These are phyloP conservation scores for Hypoxylon subgilvum DNA, from an alignment of 495 filamentous ascomycete species.

Conservation along the genomic window DNA sequence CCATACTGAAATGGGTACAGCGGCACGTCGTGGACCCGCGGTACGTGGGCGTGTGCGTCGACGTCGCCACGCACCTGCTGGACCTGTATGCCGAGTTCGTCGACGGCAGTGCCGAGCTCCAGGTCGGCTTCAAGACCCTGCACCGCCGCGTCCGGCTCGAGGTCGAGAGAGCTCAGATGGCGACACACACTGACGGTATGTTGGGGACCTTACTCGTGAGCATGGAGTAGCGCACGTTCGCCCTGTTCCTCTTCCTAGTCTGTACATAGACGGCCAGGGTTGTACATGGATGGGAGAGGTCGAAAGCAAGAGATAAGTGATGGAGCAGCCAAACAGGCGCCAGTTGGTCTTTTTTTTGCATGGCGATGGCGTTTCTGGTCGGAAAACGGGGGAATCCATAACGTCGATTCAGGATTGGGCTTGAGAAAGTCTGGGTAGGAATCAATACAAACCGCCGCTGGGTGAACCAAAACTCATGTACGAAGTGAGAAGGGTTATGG, in stretches of 20 bases:
- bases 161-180: constrained; percentile 80
- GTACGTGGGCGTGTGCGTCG: constrained; percentile 75
- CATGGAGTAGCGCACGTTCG: constrained; percentile 25
- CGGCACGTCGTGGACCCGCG: constrained; percentile 79
- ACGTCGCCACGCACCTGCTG: constrained; percentile 77
- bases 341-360: constrained; percentile 42
- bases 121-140: constrained; percentile 66
- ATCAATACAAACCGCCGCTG: background rate
- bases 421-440: constrained; percentile 10
- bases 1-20: constrained; percentile 81
- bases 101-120: constrained; percentile 74
- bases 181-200: constrained; percentile 81
- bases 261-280: no score
- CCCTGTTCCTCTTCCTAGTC: no score
- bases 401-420: constrained; percentile 2
- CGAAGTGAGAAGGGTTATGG: background rate
- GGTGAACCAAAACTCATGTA: background rate
- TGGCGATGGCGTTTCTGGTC: constrained; percentile 51
- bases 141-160: constrained; percentile 72
- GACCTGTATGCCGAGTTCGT: constrained; percentile 87
- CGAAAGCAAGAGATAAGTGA: background rate
- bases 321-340: background rate
- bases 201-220: constrained; percentile 71
- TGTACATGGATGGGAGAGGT: background rate
- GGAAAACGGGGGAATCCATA: constrained; percentile 17